Conservation (phyloP, 148 eudicot genomes). For the Rhododendron molle region DNA sequence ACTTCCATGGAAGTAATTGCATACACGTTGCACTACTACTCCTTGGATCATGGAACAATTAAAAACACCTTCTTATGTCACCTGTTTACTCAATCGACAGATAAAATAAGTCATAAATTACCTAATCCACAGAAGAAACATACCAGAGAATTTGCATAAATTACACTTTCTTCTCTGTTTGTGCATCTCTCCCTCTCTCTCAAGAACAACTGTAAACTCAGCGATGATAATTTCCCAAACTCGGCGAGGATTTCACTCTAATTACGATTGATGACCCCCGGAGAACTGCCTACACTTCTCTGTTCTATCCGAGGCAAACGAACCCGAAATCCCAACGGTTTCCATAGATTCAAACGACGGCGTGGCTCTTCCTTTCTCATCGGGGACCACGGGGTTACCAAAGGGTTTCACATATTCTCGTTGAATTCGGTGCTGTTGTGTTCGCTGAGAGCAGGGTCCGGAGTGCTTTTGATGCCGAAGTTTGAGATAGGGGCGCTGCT, state of each 20-base stretch:
- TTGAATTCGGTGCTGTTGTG: conserved; percentile 67
- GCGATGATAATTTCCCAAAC: conserved; percentile 15
- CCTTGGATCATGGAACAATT: too few species aligned
- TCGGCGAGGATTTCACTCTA: conserved; percentile 39
- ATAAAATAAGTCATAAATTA: too few species aligned
- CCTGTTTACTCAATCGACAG: too few species aligned
- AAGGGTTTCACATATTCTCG: conserved; percentile 91
- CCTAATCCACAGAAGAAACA: too few species aligned
- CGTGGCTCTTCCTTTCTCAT: conserved; percentile 79
- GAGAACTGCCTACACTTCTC: conserved; percentile 54
- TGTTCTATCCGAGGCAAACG: conserved; percentile 31
- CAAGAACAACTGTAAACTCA: too few species aligned
- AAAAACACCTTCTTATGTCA: too few species aligned
- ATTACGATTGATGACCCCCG: conserved; percentile 47
- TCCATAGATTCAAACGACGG: conserved; percentile 52
- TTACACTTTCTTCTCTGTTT: too few species aligned
- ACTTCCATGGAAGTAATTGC: too few species aligned
- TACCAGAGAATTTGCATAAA: too few species aligned
- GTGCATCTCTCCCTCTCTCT: too few species aligned
- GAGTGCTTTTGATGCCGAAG: conserved; percentile 68
- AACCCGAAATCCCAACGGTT: conserved; percentile 19
- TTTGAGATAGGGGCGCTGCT: conserved; percentile 59
- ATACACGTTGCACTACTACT: too few species aligned
- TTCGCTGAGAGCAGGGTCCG: conserved; percentile 66
- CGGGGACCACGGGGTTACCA: conserved; percentile 87